Percentiles rank a stretch among this genome's conserved stretches.
These are phyloP conservation scores for Krasilnikovozyma curviuscula DNA, from an alignment of 768 basidiomycete species.

Conservation along the genomic window DNA sequence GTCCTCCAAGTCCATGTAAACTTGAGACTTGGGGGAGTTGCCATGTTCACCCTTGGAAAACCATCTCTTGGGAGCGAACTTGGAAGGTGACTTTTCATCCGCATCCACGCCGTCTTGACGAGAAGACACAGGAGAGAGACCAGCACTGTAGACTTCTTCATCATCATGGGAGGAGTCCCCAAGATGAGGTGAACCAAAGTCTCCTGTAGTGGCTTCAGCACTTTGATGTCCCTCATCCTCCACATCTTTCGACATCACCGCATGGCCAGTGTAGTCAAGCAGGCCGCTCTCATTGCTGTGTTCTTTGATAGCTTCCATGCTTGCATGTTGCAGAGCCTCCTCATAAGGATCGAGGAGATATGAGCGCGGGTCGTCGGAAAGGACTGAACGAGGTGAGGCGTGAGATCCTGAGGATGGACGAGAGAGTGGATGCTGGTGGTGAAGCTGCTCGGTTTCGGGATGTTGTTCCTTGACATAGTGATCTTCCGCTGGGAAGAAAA, in stretches of 20 bases:
- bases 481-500: conserved; percentile 2
- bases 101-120: neutral
- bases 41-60: neutral
- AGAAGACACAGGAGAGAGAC: too few relatives aligned
- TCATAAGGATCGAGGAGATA: conserved; percentile 3
- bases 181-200: neutral
- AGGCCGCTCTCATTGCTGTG: neutral
- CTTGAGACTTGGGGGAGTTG: neutral
- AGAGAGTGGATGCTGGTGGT: neutral
- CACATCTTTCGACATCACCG: too few relatives aligned
- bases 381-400: conserved; percentile 9
- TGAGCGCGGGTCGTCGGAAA: conserved; percentile 9
- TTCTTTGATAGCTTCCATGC: too few relatives aligned
- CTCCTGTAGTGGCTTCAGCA: neutral
- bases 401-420: neutral
- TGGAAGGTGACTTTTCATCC: neutral
- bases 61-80: conserved; percentile 7
- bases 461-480: neutral
- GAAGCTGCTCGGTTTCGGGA: neutral
- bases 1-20: conserved; percentile 22
- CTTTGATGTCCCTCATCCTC: too few relatives aligned
- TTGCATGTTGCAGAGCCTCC: neutral
- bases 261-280: neutral
- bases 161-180: neutral
- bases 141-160: conserved; percentile 1